Base-by-base conservation (phyloP, 2,329 filamentous ascomycete species). In the Exophiala oligosperma region DNA sequence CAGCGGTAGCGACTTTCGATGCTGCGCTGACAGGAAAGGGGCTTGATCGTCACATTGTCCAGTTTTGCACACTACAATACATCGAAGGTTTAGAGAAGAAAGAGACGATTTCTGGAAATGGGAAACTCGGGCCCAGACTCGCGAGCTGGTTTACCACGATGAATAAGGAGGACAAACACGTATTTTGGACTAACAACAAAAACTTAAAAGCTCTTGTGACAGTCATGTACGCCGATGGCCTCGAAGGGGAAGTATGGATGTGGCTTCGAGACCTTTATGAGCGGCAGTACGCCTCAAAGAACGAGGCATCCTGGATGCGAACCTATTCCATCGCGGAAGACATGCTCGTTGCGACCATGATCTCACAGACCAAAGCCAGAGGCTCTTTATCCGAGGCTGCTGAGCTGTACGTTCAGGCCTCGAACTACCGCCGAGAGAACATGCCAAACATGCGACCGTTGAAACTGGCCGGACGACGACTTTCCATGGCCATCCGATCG, bases 401-500 rank as follows among this genome's bases (percentile, higher is more conserved):
- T 41, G 56, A 63, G 40, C 65, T 62, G 17, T 66, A 61, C 48
- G 54, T 64, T 12, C 60, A 64, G 14, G 64, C 64, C 8, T 60
- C 51, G 35, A 47, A 55, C 29, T 65, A 67, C 35, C 60, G 59
- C 9, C 32, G 38, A 17, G 67, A 54, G 63, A 66, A 40, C 68
- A 66, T 62, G 44, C 37, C 40, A 52, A 67, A 14, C 57, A 68
- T 47, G 8, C 40, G 50, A 40, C 55, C 55, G 8, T 46, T 44
- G 44, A 62, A 28, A 29, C 53, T 40, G 23, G 53, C 38, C 11
- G 54, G 46, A 63, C 67, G 28, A 68, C 66, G 17, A 57, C 58
- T 59, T 61, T 68, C 59, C 49, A 74, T 38, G 65, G 65, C 54
- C 65, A 67, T 23, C 59, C 65, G 67, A 8, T 64, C 65, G 32